phyloP scores from a whole-genome alignment of 371 early-diverging fungal species.

The Mucor sp. region DNA sequence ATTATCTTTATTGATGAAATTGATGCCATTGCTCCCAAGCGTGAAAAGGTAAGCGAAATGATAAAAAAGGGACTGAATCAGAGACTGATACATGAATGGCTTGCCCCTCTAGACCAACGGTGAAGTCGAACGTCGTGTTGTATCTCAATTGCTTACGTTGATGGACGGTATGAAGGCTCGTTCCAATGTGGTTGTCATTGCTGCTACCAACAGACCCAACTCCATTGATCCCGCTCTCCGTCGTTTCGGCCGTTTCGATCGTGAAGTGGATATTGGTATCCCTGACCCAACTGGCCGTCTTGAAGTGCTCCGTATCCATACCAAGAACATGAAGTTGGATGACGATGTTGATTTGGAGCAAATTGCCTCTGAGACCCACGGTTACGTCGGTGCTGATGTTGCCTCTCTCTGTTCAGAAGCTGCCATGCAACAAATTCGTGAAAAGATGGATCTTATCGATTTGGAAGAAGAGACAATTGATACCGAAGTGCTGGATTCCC shows the following conservation, averaged over 20 bases:
- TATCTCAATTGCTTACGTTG: slow-evolving; percentile 98
- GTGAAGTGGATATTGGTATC: slow-evolving; percentile 99
- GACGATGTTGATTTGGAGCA: slow-evolving; percentile 98
- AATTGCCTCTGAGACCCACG: slow-evolving; percentile 99
- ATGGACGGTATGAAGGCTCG: slow-evolving; percentile 99
- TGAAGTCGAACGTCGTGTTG: slow-evolving; percentile 99
- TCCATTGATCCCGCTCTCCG: slow-evolving; percentile 99
- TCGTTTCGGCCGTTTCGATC: slow-evolving; percentile 99
- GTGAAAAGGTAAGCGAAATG: slow-evolving; percentile 85
- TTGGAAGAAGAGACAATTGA: slow-evolving; percentile 99
- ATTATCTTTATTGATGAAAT: slow-evolving; percentile 99
- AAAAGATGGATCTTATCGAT: slow-evolving; percentile 99
- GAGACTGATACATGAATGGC: not conserved
- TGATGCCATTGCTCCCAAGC: slow-evolving; percentile 99
- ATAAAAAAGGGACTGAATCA: not conserved
- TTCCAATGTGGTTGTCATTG: slow-evolving; percentile 97
- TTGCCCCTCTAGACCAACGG: slow-evolving; percentile 88
- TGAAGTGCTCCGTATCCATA: slow-evolving; percentile 99
- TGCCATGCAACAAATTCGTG: slow-evolving; percentile 99
- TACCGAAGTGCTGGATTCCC: slow-evolving; percentile 94
- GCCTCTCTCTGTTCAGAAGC: slow-evolving; percentile 99
- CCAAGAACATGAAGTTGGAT: slow-evolving; percentile 99
- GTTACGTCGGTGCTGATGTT: slow-evolving; percentile 99
- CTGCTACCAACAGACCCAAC: slow-evolving; percentile 99
- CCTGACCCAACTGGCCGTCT: slow-evolving; percentile 99